Evolutionary conservation across 202 grass and related monocot genomes (phyloP).

Genomic region (Eragrostis tef): DNA sequence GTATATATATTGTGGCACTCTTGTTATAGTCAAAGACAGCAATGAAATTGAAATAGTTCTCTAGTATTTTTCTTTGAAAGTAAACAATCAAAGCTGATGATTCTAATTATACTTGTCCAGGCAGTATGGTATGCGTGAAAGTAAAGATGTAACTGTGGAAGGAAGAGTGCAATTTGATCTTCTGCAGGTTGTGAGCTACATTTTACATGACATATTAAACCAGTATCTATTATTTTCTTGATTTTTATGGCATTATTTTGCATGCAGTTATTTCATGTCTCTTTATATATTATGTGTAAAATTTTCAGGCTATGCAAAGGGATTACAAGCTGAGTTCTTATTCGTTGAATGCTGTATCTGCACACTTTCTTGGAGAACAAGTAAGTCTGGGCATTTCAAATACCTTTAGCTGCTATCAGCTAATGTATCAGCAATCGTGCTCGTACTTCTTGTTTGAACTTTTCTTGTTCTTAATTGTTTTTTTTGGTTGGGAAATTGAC

Average conservation of each 20-base stretch:
- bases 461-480: background rate
- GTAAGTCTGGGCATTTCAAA: slow-evolving; percentile 59
- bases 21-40: background rate
- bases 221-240: slow-evolving; percentile 26
- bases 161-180: slow-evolving; percentile 99
- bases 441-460: slow-evolving; percentile 27
- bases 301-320: slow-evolving; percentile 83
- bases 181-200: slow-evolving; percentile 72
- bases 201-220: slow-evolving; percentile 23
- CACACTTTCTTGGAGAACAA: slow-evolving; percentile 96
- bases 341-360: slow-evolving; percentile 97
- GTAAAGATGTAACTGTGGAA: slow-evolving; percentile 95
- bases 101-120: slow-evolving; percentile 52
- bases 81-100: slow-evolving; percentile 31
- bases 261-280: slow-evolving; percentile 38
- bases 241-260: slow-evolving; percentile 22
- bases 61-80: slow-evolving; percentile 22
- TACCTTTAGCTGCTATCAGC: slow-evolving; percentile 31
- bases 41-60: no score
- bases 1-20: background rate
- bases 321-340: slow-evolving; percentile 99
- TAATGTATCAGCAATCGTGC: slow-evolving; percentile 10
- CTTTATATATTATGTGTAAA: slow-evolving; percentile 42
- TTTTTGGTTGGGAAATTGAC: background rate
- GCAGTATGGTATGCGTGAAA: slow-evolving; percentile 94